Conservation (phyloP, 2,329 filamentous ascomycete genomes). For the Colletotrichum euphorbiae region DNA sequence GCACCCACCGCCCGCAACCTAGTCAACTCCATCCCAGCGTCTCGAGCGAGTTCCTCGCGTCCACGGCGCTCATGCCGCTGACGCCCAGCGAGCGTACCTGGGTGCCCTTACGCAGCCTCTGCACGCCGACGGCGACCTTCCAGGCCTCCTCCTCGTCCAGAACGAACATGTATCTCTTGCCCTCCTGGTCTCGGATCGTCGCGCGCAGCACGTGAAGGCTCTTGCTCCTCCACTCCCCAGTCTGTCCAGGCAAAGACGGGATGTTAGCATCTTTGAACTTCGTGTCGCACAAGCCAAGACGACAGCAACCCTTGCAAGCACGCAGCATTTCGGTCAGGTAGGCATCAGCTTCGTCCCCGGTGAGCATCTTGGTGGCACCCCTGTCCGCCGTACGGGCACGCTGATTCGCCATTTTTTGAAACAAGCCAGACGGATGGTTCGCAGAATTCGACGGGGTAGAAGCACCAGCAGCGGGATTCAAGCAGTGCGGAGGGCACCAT, state of each 20-base stretch:
- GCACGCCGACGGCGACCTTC: constrained; percentile 74
- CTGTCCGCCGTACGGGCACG: constrained; percentile 60
- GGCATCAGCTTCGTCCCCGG: constrained; percentile 74
- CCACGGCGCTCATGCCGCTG: constrained; percentile 64
- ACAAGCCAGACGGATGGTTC: constrained; percentile 55
- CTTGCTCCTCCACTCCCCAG: constrained; percentile 65
- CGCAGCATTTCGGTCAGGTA: constrained; percentile 72
- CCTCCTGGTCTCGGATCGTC: constrained; percentile 73
- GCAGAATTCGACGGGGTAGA: constrained; percentile 54
- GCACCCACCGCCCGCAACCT: not conserved
- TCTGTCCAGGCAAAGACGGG: constrained; percentile 55
- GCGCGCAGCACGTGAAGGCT: constrained; percentile 73
- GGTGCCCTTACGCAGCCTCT: constrained; percentile 69
- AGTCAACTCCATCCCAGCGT: constrained; percentile 66
- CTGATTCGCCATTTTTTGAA: constrained; percentile 59
- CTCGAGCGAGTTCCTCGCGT: constrained; percentile 67
- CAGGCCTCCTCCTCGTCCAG: constrained; percentile 73
- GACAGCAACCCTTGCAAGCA: constrained; percentile 74
- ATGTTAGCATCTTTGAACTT: constrained; percentile 58
- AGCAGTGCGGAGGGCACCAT: constrained; percentile 77
- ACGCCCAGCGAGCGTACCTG: constrained; percentile 71
- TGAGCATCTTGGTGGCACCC: constrained; percentile 63
- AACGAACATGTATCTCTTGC: constrained; percentile 74
- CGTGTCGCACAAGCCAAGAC: constrained; percentile 62
- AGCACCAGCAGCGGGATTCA: constrained; percentile 58